phyloP scores from a whole-genome alignment of 306 rosid genomes.

The Cercis canadensis region DNA sequence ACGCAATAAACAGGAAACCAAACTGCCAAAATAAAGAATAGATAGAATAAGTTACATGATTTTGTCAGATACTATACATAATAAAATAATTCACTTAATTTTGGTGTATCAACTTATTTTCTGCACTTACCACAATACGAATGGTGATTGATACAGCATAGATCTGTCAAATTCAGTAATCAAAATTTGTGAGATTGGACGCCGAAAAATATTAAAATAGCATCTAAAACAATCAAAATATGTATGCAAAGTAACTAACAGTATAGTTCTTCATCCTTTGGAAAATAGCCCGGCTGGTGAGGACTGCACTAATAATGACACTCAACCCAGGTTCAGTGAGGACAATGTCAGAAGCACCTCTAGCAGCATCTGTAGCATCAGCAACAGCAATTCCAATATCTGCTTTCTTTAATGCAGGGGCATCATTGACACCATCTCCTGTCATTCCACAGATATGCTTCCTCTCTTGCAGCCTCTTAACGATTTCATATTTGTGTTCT shows the following conservation, averaged over 20 bases:
- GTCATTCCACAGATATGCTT: slow-evolving; percentile 99
- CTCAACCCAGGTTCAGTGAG: slow-evolving; percentile 99
- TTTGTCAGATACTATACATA: neutral
- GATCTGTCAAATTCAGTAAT: slow-evolving; percentile 62
- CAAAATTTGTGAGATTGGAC: slow-evolving; percentile 27
- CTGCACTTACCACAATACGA: slow-evolving; percentile 90
- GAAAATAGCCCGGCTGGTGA: slow-evolving; percentile 98
- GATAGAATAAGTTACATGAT: slow-evolving; percentile 30
- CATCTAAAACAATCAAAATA: slow-evolving; percentile 22
- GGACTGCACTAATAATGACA: slow-evolving; percentile 96
- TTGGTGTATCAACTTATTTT: neutral
- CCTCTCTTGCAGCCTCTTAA: slow-evolving; percentile 89
- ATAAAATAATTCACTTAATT: slow-evolving; percentile 3
- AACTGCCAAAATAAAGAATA: slow-evolving; percentile 62
- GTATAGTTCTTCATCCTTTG: slow-evolving; percentile 99
- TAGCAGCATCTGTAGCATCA: slow-evolving; percentile 98
- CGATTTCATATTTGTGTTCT: slow-evolving; percentile 99
- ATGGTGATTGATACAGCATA: slow-evolving; percentile 99
- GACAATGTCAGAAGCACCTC: slow-evolving; percentile 96
- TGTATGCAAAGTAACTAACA: slow-evolving; percentile 54
- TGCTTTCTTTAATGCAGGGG: slow-evolving; percentile 96
- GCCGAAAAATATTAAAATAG: slow-evolving; percentile 13
- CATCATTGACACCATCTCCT: slow-evolving; percentile 99
- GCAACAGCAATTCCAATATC: slow-evolving; percentile 99
- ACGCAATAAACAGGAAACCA: slow-evolving; percentile 93